Conservation (phyloP, 352 stramenopile species). For the Saprolegnia parasitica region DNA sequence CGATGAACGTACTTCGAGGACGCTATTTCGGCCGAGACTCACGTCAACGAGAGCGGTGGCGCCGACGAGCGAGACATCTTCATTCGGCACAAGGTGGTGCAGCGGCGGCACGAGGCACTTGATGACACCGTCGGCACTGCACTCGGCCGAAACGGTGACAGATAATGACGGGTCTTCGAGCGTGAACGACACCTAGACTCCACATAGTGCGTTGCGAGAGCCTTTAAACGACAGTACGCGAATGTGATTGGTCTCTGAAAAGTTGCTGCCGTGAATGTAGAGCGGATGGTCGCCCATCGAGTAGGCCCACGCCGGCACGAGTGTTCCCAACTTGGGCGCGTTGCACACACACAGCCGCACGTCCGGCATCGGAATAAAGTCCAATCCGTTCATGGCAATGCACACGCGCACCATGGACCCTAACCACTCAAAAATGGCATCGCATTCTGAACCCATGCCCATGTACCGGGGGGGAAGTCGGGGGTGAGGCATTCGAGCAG, state of each 20-base stretch:
- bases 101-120: constrained; percentile 13
- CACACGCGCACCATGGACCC: constrained; percentile 17
- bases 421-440: neutral
- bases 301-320: constrained; percentile 24
- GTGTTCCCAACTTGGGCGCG: constrained; percentile 14
- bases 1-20: neutral
- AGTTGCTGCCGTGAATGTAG: constrained; percentile 21
- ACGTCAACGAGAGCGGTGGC: constrained; percentile 6
- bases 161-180: neutral
- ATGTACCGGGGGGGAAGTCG: constrained; percentile 28
- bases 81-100: neutral
- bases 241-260: constrained; percentile 20
- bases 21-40: constrained; percentile 8
- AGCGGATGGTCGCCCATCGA: constrained; percentile 15
- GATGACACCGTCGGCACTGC: constrained; percentile 7
- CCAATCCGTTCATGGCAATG: constrained; percentile 27
- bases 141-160: neutral
- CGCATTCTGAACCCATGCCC: neutral
- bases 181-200: constrained; percentile 24
- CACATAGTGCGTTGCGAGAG: too few relatives aligned
- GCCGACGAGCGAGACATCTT: constrained; percentile 15
- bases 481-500: constrained; percentile 21
- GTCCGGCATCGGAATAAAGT: constrained; percentile 26
- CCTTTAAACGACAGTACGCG: neutral
- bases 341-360: constrained; percentile 10